Percentiles rank a stretch among this genome's conserved stretches.
phyloP scores from a whole-genome alignment of 106 monocot species.

The Vanilla planifolia region DNA sequence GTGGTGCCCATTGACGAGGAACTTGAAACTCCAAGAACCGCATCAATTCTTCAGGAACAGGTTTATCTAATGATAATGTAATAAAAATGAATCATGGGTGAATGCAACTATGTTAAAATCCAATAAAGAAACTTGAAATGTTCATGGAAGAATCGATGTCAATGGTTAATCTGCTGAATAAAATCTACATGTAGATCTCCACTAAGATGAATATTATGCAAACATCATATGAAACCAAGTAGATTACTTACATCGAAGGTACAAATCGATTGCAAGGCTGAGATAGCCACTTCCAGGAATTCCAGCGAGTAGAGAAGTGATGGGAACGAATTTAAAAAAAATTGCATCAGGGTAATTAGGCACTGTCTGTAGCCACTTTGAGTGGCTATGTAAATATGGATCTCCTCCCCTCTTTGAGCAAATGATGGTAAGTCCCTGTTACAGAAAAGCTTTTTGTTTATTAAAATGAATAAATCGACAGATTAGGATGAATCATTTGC shows the following conservation, averaged over 20 bases:
- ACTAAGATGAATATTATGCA: too few species aligned
- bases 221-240: too few species aligned
- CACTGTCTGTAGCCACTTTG: conserved; percentile 84
- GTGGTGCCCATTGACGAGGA: conserved; percentile 82
- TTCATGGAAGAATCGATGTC: too few species aligned
- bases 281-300: conserved; percentile 92
- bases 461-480: conserved; percentile 6
- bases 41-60: conserved; percentile 65
- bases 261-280: conserved; percentile 95
- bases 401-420: conserved; percentile 89
- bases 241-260: conserved; percentile 83
- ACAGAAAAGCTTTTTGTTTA: conserved; percentile 2
- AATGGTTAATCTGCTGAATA: too few species aligned
- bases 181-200: too few species aligned
- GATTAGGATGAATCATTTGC: conserved; percentile 3
- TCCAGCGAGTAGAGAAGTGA: conserved; percentile 90
- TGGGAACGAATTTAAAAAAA: conserved; percentile 87
- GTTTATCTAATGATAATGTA: conserved; percentile 61
- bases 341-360: conserved; percentile 68
- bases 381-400: conserved; percentile 42
- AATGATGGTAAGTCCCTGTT: conserved; percentile 78
- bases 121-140: neutral
- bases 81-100: neutral
- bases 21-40: conserved; percentile 97
- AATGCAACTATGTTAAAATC: neutral